Base-by-base conservation (phyloP, 2,329 filamentous ascomycete genomes). In the Tolypocladium guangdongense region DNA sequence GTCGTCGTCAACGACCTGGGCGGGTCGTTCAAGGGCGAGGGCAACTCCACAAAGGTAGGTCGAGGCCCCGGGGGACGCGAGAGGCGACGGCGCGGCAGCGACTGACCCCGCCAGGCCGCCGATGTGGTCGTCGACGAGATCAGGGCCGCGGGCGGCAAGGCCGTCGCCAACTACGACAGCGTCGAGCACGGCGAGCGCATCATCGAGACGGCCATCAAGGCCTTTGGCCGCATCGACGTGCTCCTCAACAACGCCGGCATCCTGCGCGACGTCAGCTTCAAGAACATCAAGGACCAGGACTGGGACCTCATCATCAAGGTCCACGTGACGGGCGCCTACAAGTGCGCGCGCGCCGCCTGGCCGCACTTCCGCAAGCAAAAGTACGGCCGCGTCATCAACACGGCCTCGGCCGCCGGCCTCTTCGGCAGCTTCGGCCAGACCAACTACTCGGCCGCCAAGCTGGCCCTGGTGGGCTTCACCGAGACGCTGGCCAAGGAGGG, bases 201-300 rank as follows among this genome's bases (percentile, higher is more conserved):
- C 71, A 95, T 99, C 74, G 85, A 92, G 60, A 91, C 88, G 27
- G 88, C 88, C 63, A 87, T 93, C 68, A 76, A 88, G 71, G 77
- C 76, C 53, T 93, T 85, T 67, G 88, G 92, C 62, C 88, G 92
- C 64, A 82, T 99, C 72, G 92, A 99, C 71, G 77, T 99, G 59
- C 84, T 99, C 64, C 86, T 99, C 74, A 99, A 99, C 81, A 99
- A 97, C 68, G 93, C 93, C 57, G 92, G 93, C 66, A 97, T 97
- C 67, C 80, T 96, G 56, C 87, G 92, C 57, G 91, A 97, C 74
- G 72, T 97, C 67, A 92, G 88, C 80, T 97, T 99, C 78, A 96
- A 96, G 82, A 97, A 97, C 75, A 95, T 97, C 82, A 93, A 87
- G 71, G 93, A 99, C 70, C 74, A 87, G 67, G 93, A 99, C 71